Base-by-base conservation (phyloP, 1,284 basidiomycete species). In the Cerrena zonata region DNA sequence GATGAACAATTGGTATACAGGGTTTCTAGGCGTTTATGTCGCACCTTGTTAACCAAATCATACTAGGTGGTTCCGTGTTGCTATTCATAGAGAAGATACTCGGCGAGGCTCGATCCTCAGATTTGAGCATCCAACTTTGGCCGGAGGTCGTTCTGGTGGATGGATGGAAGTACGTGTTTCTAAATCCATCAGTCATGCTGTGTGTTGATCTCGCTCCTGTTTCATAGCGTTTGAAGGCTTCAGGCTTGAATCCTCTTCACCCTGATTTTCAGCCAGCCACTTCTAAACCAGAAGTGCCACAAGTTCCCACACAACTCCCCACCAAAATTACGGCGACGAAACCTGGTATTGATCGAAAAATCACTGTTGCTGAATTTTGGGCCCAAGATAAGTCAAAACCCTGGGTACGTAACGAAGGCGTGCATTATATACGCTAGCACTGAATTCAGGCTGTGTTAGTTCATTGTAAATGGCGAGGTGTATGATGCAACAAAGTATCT, bases 41-140 rank as follows among this genome's bases (percentile, higher is more conserved):
- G 7, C 15, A 10, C 39, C 7, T 10, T 18, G 7, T 10, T 48
- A 13, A 10, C 37, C 46, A 19, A 30, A 15, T 21, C 15, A n/a
- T 7, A 15, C 11, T 19, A 58, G 76, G 74, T 83, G 80, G 79
- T 85, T 84, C 65, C 68, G 80, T 37, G 76, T 85, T 44, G 76
- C 72, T 1, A 69, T 85, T 21, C 71, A 75, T 57, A 65, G 64
- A 19, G 62, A 65, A 1, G 66, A 66, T 10, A 59, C 60, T 3
- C 63, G 69, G 1, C 44, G 82, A 13, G 67, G 64, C 2, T 83
- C 84, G 58, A 79, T 83, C 60, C 81, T 85, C 12, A 65, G 63
- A 2, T 84, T 85, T 59, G 82, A 85, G 61, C 83, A 86, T 57
- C 83, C 83, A 1, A 79, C 84, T 1, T 63, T 76, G 49, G 76